These are phyloP conservation scores for Colletotrichum gigasporum DNA, from an alignment of 2,329 filamentous ascomycete species.

Conservation along the genomic window DNA sequence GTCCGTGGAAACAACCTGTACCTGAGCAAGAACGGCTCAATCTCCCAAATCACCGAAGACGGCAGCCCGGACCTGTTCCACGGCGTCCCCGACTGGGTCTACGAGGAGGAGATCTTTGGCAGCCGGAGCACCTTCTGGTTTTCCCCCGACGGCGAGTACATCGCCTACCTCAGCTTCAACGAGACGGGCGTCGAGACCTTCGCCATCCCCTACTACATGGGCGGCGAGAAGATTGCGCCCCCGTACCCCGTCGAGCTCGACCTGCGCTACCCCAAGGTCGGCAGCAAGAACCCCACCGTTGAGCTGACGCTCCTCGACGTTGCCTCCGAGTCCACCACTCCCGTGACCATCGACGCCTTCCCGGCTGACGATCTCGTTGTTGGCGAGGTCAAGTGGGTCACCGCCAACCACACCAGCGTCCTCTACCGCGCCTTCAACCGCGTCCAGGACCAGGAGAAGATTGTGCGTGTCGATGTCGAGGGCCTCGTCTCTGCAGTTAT, in stretches of 20 bases:
- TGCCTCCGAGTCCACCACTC: slow-evolving; percentile 51
- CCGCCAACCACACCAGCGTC: slow-evolving; percentile 66
- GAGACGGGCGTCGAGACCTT: slow-evolving; percentile 75
- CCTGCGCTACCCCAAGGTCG: slow-evolving; percentile 75
- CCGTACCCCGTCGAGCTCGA: slow-evolving; percentile 70
- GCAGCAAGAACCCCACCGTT: slow-evolving; percentile 73
- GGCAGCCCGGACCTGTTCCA: slow-evolving; percentile 71
- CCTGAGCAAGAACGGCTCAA: slow-evolving; percentile 62
- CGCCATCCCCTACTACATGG: slow-evolving; percentile 74
- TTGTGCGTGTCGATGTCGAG: slow-evolving; percentile 66
- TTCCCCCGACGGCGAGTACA: slow-evolving; percentile 87
- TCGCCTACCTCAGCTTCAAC: slow-evolving; percentile 93
- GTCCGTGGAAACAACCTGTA: slow-evolving; percentile 74
- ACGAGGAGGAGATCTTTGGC: slow-evolving; percentile 74
- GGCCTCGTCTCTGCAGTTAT: slow-evolving; percentile 55
- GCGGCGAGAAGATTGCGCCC: slow-evolving; percentile 63
- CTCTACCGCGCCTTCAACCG: slow-evolving; percentile 75
- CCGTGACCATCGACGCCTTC: slow-evolving; percentile 66
- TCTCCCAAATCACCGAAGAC: slow-evolving; percentile 66
- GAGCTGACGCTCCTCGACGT: slow-evolving; percentile 67
- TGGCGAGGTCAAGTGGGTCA: slow-evolving; percentile 75
- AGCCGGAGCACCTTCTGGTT: slow-evolving; percentile 92
- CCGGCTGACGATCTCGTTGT: slow-evolving; percentile 69
- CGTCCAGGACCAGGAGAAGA: slow-evolving; percentile 71
- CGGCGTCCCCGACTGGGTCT: slow-evolving; percentile 82